Evolutionary conservation across 352 stramenopile species (phyloP), one percentile per base, ranked within the genome.

Genomic region (Poterioochromonas sp.): DNA sequence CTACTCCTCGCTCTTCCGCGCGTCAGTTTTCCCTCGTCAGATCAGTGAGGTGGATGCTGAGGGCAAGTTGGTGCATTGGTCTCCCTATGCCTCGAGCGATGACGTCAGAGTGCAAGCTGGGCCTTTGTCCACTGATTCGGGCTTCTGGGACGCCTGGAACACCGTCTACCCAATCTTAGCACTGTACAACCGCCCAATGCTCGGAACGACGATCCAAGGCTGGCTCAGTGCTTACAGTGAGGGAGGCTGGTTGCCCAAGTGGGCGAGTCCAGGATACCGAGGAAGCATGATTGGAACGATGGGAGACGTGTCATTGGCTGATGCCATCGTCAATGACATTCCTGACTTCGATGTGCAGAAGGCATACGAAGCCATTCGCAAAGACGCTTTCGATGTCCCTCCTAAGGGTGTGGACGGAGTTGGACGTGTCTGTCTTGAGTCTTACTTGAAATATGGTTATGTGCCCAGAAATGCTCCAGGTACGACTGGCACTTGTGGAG

Each of bases 81-180:
- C 39, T 62, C 71, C 71, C 20, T 78, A 34, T 53, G 39, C 18
- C 47, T 5, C 1, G 0, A 53, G n/a, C 47, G 8, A 65, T 29
- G 32, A 11, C 8, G 26, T 18, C 29, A 5, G 58, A 11, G 47
- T 78, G 5, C 22, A 39, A 15, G 20, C 12, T n/a, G 82, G 82
- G 12, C 70, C 64, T 35, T 63, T 84, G 22, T 60, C 49, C 39
- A 84, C 82, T 18, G 82, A 85, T 60, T 83, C 71, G 5, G 82
- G 82, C 11, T 84, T 85, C 44, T 85, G 82, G 82, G 82, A 85
- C 54, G 81, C 82, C 29, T 84, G 74, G 34, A 80, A 78, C 2
- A 83, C 82, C 5, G 73, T 83, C 22, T 85, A 74, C 29, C 65
- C 65, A 26, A 11, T 74, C 1, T 34, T 58, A 1, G 35, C 65